A percentile compares a stretch with the other conserved stretches of the same genome.
These are phyloP conservation scores for Astrocystis sublimbata DNA, from an alignment of 495 filamentous ascomycete genomes.

Conservation along the genomic window DNA sequence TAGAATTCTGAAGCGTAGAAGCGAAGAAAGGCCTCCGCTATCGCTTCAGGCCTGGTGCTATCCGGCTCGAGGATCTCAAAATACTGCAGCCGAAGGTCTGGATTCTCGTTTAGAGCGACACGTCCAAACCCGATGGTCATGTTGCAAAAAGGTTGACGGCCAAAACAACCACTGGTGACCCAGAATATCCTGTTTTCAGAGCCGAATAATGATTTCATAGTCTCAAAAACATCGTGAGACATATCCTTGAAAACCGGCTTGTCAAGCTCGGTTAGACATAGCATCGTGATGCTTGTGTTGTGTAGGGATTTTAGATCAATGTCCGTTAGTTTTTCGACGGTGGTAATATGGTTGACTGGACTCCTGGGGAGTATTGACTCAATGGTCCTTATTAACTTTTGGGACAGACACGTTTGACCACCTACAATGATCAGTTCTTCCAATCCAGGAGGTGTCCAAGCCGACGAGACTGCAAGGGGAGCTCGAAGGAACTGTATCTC, in stretches of 20 bases:
- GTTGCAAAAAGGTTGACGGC: conserved; percentile 37
- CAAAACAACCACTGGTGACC: conserved; percentile 40
- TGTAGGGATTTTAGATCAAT: background rate
- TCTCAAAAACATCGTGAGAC: conserved; percentile 34
- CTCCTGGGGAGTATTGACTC: background rate
- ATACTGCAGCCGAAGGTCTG: conserved; percentile 12
- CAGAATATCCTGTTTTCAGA: no score
- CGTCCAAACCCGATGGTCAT: conserved; percentile 46
- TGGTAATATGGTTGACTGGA: conserved; percentile 8
- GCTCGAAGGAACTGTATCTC: conserved; percentile 3
- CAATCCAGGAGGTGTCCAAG: background rate
- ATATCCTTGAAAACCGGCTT: conserved; percentile 40
- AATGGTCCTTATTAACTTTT: no score
- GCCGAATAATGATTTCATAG: conserved; percentile 35
- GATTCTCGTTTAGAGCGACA: conserved; percentile 25
- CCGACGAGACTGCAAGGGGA: background rate
- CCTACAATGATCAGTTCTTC: conserved; percentile 6
- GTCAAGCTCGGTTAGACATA: conserved; percentile 50
- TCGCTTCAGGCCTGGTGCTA: background rate
- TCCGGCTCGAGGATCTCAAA: conserved; percentile 1
- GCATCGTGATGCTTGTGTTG: conserved; percentile 25
- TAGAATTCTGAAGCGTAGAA: background rate
- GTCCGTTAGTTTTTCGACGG: background rate
- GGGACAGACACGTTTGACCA: conserved; percentile 2
- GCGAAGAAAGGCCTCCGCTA: conserved; percentile 6